Evolutionary conservation across 2,329 filamentous ascomycete genomes (phyloP).

Genomic region (Aspergillus quadricinctus): DNA sequence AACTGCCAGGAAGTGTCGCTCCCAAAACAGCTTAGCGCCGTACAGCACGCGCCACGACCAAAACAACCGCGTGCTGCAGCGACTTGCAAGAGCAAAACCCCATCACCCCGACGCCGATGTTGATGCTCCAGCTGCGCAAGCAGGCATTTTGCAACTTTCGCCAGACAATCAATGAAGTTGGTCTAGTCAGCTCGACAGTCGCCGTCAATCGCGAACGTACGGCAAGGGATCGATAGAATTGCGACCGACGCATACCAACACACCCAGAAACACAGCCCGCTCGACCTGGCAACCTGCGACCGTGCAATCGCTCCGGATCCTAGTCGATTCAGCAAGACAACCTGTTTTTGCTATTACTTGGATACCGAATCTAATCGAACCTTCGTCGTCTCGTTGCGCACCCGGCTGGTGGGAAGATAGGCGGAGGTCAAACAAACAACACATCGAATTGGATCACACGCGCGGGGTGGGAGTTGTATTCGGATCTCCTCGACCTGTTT

Average conservation of each 20-base stretch:
- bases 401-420: background rate
- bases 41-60: slow-evolving; percentile 37
- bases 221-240: slow-evolving; percentile 8
- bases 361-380: background rate
- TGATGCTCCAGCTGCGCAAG: slow-evolving; percentile 15
- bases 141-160: slow-evolving; percentile 5
- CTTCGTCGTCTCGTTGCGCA: background rate
- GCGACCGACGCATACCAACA: slow-evolving; percentile 7
- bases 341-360: background rate
- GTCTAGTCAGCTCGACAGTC: background rate
- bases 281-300: slow-evolving; percentile 4
- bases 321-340: background rate
- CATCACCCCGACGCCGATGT: slow-evolving; percentile 12
- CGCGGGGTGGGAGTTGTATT: background rate
- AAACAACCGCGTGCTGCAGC: slow-evolving; percentile 36
- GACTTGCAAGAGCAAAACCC: slow-evolving; percentile 17
- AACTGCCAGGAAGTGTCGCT: background rate
- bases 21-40: slow-evolving; percentile 31
- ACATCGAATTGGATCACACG: background rate
- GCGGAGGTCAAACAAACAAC: background rate
- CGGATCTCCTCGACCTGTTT: background rate
- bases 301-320: background rate
- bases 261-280: slow-evolving; percentile 1
- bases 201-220: slow-evolving; percentile 9
- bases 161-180: background rate